Conservation (phyloP, 2,329 filamentous ascomycete genomes). For the Cladobotryum mycophilum region DNA sequence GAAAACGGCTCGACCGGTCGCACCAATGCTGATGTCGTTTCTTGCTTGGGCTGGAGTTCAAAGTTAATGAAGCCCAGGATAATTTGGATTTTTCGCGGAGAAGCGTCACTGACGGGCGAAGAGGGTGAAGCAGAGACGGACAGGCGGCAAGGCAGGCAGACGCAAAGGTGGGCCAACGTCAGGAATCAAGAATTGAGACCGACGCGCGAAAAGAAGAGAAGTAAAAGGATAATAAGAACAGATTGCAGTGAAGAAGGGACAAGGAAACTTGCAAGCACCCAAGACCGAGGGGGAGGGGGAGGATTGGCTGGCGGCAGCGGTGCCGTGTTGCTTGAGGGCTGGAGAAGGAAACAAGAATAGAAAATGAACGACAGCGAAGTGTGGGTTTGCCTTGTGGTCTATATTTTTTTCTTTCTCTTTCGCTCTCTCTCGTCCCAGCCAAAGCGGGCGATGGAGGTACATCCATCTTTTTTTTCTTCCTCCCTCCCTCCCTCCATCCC, state of each 20-base stretch:
- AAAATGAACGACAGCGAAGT: conserved; percentile 13
- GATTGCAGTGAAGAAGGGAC: conserved; percentile 24
- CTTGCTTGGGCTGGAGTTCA: neutral
- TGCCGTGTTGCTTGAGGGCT: conserved; percentile 29
- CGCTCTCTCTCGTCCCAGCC: neutral
- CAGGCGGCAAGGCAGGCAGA: conserved; percentile 5
- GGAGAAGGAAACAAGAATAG: conserved; percentile 11
- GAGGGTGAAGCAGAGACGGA: neutral
- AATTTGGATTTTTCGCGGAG: conserved; percentile 3
- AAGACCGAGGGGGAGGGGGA: conserved; percentile 22
- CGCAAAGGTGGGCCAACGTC: conserved; percentile 1
- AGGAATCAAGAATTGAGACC: conserved; percentile 6
- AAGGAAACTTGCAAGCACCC: conserved; percentile 36
- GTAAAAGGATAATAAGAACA: conserved; percentile 28
- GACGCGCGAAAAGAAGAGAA: conserved; percentile 16
- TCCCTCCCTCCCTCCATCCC: too few relatives aligned
- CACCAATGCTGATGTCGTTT: neutral
- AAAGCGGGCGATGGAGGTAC: neutral
- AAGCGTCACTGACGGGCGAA: conserved; percentile 9
- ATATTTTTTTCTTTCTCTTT: neutral
- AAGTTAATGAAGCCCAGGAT: conserved; percentile 6
- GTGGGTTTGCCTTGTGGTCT: conserved; percentile 8
- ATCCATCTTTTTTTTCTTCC: neutral
- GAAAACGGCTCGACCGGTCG: conserved; percentile 10
- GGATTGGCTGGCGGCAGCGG: conserved; percentile 38